Percentiles rank a stretch among this genome's conserved stretches.
Conservation (phyloP, 768 basidiomycete species). For the Tricholoma saponaceum region DNA sequence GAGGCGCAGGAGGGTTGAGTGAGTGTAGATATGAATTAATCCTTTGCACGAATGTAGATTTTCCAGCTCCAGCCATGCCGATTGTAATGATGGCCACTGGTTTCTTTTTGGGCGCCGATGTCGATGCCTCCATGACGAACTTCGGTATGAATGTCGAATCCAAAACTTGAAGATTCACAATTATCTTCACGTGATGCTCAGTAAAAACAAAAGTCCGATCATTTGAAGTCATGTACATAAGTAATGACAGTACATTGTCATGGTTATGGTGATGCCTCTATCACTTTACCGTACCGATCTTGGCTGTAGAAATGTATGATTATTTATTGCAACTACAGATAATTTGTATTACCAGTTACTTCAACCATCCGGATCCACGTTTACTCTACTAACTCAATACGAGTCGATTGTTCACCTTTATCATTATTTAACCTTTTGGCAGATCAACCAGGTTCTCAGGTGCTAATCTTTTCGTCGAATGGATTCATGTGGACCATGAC, state of each 20-base stretch:
- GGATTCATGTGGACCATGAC: not conserved
- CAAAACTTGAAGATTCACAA: too few relatives aligned
- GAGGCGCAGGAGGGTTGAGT: constrained; percentile 56
- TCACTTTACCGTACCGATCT: too few relatives aligned
- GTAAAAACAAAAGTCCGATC: too few relatives aligned
- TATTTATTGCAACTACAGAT: too few relatives aligned
- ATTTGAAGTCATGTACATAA: too few relatives aligned
- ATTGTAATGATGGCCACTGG: constrained; percentile 87
- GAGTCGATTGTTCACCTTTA: not conserved
- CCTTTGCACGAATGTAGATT: constrained; percentile 95
- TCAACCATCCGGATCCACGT: not conserved
- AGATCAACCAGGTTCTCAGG: not conserved
- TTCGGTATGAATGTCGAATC: too few relatives aligned
- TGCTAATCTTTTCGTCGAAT: not conserved
- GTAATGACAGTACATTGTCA: too few relatives aligned
- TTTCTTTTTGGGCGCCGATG: constrained; percentile 39
- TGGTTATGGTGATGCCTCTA: too few relatives aligned
- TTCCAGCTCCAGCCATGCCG: constrained; percentile 96
- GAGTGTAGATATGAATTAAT: constrained; percentile 91
- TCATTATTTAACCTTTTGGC: not conserved
- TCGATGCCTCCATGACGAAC: constrained; percentile 13
- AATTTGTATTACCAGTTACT: not conserved
- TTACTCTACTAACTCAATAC: too few relatives aligned
- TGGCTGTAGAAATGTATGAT: too few relatives aligned
- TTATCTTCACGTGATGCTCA: not conserved